A percentile compares a stretch with the other conserved stretches of the same genome.
These are phyloP conservation scores for Podaxis mareebaensis DNA, from an alignment of 768 basidiomycete genomes.

Conservation along the genomic window DNA sequence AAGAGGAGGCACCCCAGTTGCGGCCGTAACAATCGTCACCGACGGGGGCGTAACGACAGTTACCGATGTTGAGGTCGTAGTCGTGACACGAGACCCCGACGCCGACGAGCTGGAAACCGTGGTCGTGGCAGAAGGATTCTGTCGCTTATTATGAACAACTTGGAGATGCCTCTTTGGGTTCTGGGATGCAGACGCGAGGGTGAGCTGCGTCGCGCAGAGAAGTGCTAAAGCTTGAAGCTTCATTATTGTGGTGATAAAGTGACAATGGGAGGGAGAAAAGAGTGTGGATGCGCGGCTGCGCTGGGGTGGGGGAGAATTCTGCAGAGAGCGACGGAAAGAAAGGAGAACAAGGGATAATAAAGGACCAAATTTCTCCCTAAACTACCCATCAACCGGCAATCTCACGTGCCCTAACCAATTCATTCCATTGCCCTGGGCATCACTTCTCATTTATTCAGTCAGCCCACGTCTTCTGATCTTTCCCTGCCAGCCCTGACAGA, in stretches of 20 bases:
- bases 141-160: constrained; percentile 40
- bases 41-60: constrained; percentile 9
- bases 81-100: constrained; percentile 15
- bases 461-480: not conserved
- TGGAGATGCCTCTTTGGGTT: constrained; percentile 35
- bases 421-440: not conserved
- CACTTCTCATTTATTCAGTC: not conserved
- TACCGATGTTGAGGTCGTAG: constrained; percentile 17
- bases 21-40: constrained; percentile 44
- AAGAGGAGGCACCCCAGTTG: constrained; percentile 56
- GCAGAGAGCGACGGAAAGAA: constrained; percentile 14
- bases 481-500: not conserved
- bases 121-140: constrained; percentile 20
- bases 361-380: not conserved
- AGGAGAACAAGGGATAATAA: not conserved
- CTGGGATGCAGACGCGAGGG: constrained; percentile 36
- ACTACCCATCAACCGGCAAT: not conserved
- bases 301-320: constrained; percentile 7
- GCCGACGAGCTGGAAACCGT: constrained; percentile 15
- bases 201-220: constrained; percentile 44
- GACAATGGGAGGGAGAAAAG: constrained; percentile 24
- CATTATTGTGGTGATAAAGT: constrained; percentile 36
- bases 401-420: not conserved
- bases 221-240: constrained; percentile 43
- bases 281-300: constrained; percentile 23